Conservation (phyloP, 768 basidiomycete species). For the Symmetrospora coprosmae region DNA sequence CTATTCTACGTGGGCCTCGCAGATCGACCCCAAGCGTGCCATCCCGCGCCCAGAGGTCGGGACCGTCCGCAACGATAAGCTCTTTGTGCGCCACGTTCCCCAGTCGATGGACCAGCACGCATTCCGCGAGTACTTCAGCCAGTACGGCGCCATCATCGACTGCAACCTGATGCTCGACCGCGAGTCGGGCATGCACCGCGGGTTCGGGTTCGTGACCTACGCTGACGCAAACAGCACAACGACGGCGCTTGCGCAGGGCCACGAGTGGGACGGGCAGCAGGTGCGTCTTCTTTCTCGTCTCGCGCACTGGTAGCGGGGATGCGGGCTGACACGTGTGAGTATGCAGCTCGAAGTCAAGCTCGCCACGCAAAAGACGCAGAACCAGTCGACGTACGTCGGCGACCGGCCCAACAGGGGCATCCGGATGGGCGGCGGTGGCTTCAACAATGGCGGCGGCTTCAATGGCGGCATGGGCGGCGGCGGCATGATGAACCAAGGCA, state of each 20-base stretch:
- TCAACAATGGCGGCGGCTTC: slow-evolving; percentile 34
- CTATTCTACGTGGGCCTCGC: slow-evolving; percentile 23
- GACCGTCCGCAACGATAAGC: slow-evolving; percentile 60
- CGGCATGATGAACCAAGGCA: slow-evolving; percentile 25
- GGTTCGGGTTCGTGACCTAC: slow-evolving; percentile 95
- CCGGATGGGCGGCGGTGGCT: slow-evolving; percentile 17
- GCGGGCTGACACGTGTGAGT: background rate
- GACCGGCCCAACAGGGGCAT: slow-evolving; percentile 38
- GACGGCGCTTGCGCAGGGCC: slow-evolving; percentile 70
- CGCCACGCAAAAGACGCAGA: slow-evolving; percentile 44
- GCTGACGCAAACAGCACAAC: slow-evolving; percentile 74
- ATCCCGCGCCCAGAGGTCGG: slow-evolving; percentile 93
- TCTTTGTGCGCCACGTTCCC: slow-evolving; percentile 90
- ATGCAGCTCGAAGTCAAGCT: slow-evolving; percentile 88
- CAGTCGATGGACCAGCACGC: slow-evolving; percentile 83
- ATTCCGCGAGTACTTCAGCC: slow-evolving; percentile 81
- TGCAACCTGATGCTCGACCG: slow-evolving; percentile 98
- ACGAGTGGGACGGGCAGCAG: slow-evolving; percentile 87
- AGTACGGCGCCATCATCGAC: slow-evolving; percentile 90
- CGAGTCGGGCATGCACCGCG: slow-evolving; percentile 85
- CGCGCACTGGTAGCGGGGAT: background rate
- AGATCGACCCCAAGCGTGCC: slow-evolving; percentile 99
- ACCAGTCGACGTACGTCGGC: slow-evolving; percentile 39
- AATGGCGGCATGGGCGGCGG: slow-evolving; percentile 25
- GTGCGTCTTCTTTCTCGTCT: slow-evolving; percentile 43